Base-by-base conservation (phyloP, 2,329 filamentous ascomycete species). In the Trichophyton equinum region DNA sequence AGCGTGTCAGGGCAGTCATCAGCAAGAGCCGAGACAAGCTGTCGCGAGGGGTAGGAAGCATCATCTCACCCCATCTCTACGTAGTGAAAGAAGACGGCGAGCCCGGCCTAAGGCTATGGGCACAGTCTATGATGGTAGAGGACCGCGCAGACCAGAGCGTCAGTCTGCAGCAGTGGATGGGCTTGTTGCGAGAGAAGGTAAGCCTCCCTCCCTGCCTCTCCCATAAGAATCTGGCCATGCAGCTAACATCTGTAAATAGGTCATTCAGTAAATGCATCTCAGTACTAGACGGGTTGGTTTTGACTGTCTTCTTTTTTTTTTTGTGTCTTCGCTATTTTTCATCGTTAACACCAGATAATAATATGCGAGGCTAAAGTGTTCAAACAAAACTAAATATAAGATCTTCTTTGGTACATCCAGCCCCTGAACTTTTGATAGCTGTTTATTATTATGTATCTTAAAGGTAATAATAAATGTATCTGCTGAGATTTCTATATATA, bases 61-160 rank as follows among this genome's bases (percentile, higher is more conserved):
- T 97, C 66, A 83, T 86, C n/a, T 84, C 95, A 64, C 94, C 94
- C 57, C 89, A 95, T 69, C 79, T 99, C 61, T 99, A 97, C 72
- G 82, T 97, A 68, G 88, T 97, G 64, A 85, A 91, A 68, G 92
- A 97, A 74, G 94, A 97, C 70, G 94, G 94, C 59, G 94, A 99
- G 76, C 94, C 94, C 36, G 92, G 89, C 69, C 78, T 99, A 73
- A 91, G 95, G 76, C 79, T 97, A 65, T 99, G 94, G 94, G 94
- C 94, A 51, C 92, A 96, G 79, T 96, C 94, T 49, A 79, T 97
- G 74, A 78, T 99, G 68, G 87, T 99, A 55, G 94, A 99, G 75
- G 94, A 99, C 75, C 82, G 92, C 66, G 90, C 92, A 60, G 94
- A 99, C 72, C 91, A 96, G 77, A 87, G 91, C 57, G 86, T 95